Evolutionary conservation across 768 basidiomycete genomes (phyloP).

Genomic region (Trametes punicea): DNA sequence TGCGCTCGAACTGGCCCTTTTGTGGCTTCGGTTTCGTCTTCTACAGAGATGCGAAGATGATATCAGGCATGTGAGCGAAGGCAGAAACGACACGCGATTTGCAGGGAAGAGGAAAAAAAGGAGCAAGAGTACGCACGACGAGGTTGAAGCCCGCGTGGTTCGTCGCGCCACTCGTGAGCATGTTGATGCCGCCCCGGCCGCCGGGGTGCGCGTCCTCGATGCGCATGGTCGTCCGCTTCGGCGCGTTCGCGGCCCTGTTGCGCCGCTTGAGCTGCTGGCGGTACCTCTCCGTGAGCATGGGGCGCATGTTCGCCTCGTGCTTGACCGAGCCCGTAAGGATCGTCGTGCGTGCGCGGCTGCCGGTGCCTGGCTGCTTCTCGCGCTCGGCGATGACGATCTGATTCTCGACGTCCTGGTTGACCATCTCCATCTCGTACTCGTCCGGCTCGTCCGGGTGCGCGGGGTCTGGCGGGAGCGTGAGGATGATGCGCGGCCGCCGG

Average conservation of each 20-base stretch:
- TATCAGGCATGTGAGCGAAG: conserved; percentile 7
- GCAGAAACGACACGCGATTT: not conserved
- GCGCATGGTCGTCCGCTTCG: conserved; percentile 60
- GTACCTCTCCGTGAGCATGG: conserved; percentile 64
- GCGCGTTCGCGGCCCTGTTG: conserved; percentile 62
- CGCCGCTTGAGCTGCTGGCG: conserved; percentile 70
- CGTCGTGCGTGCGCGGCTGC: conserved; percentile 64
- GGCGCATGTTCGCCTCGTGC: conserved; percentile 74
- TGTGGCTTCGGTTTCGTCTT: conserved; percentile 63
- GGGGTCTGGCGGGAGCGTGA: conserved; percentile 59
- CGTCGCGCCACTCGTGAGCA: conserved; percentile 72
- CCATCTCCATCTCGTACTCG: conserved; percentile 86
- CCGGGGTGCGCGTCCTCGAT: conserved; percentile 72
- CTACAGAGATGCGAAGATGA: conserved; percentile 32
- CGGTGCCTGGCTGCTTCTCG: conserved; percentile 55
- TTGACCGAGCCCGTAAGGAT: conserved; percentile 78
- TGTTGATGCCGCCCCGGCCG: conserved; percentile 71
- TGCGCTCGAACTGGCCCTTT: conserved; percentile 78
- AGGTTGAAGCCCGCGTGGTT: conserved; percentile 63
- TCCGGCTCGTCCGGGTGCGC: conserved; percentile 45
- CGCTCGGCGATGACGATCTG: conserved; percentile 83
- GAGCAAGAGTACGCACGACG: conserved; percentile 45
- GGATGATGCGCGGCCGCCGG: conserved; percentile 57
- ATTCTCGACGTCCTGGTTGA: conserved; percentile 80
- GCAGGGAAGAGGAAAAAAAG: not conserved